Evolutionary conservation across 768 basidiomycete genomes (phyloP), one percentile per base, ranked within the genome.

Genomic region (Russula compacta): DNA sequence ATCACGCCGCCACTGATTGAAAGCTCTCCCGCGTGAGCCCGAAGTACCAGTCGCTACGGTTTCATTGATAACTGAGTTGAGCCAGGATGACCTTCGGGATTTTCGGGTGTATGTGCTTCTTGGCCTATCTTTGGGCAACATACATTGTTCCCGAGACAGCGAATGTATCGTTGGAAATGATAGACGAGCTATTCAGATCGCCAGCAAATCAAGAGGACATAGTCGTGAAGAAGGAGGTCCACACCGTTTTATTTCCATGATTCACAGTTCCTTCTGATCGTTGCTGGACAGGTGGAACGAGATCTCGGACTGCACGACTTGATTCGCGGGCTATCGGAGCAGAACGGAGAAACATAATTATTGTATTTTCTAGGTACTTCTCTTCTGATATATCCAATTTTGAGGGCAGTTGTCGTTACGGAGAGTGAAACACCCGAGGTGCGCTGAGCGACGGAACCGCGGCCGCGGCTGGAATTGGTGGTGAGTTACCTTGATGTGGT

Each of bases 61-160:
- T 32, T 33, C 8, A 24, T 29, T 63, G 21, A 24, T 9, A 15
- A 52, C 29, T 11, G 15, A 38, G 21, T 17, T 15, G 36, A 14
- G 44, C 33, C 63, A 89, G 87, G 11, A 75, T 77, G 3, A 87
- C 89, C n/a, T 91, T 91, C 67, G 73, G 82, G 39, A 73, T 80
- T 35, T 90, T 91, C 70, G 76, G 83, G 0, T 70, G 73, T 12
- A 83, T 87, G 3, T 90, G 87, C 68, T 78, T 83, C 54, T 64
- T 77, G 11, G 88, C 82, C 0, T 86, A 87, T 64, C 63, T 89
- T 44, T 92, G 89, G 89, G 77, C 85, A 32, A 86, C 81, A 5
- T 77, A 82, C 60, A 57, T 73, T 60, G 83, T 92, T 0, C 89
- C 88, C 2, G 89, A 92, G 73, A 92, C 89, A 14, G 86, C 87